Evolutionary conservation across 2,329 filamentous ascomycete species (phyloP), one percentile per base, ranked within the genome.

Genomic region (Akanthomyces muscarius): DNA sequence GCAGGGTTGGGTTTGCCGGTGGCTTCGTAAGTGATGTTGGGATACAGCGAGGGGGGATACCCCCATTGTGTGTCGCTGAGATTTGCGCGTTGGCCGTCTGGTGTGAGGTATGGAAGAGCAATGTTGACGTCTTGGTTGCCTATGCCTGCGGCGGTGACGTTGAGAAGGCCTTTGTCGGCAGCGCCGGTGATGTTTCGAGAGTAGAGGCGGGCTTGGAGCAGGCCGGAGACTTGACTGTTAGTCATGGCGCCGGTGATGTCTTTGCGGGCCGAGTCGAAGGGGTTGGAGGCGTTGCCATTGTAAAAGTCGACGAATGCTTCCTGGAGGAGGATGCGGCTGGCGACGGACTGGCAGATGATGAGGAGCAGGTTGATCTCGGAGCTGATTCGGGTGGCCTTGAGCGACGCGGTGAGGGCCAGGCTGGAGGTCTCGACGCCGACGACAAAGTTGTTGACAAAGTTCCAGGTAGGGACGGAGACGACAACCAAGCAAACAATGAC

Each of bases 321-420:
- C 68, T 89, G 86, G 18, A 89, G 75, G 23, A 89, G 73, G 21
- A 89, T 74, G 65, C 87, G 80, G 0, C 90, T 92, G 8, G 88
- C 81, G 54, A 95, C 88, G 63, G 89, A 88, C 61, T 83, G 81
- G 71, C 88, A 89, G 65, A 87, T 89, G 41, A 89, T 89, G 76
- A 93, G 86, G 68, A 96, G 85, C 57, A 97, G 83, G 58, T 91
- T 82, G 63, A 97, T 83, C 71, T 92, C 90, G 62, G 91, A 89
- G 7, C 89, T 81, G 66, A 97, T 83, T 71, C 94, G 89, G 33
- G 90, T 88, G 28, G 93, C 89, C 75, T 97, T 97, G 72, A 97
- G 86, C 3, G 90, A 92, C 7, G 93, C 93, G 1, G 91, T 91
- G 65, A 97, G 81, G 30, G 87, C 80, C 55, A 97, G 84, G 58